Conservation (phyloP, 345 rosid species). For the Eucalyptus regnans region DNA sequence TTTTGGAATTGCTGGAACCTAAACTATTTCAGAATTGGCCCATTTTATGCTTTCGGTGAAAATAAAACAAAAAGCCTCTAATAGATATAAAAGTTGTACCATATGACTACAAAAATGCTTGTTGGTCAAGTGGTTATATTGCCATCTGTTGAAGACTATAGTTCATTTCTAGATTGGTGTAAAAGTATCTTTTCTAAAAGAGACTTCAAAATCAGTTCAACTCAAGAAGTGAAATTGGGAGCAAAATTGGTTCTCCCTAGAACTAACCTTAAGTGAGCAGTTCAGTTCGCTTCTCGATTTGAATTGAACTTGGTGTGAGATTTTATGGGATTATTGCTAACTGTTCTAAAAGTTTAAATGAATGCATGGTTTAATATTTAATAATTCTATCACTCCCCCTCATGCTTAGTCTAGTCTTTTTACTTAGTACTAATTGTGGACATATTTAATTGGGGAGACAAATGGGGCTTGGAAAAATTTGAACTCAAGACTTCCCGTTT, state of each 20-base stretch:
- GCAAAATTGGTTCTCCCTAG: neutral
- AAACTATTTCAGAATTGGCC: neutral
- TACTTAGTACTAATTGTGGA: too few relatives aligned
- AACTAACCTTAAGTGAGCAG: neutral
- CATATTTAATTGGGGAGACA: too few relatives aligned
- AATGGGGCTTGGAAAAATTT: too few relatives aligned
- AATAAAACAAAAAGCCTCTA: neutral
- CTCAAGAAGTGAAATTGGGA: neutral
- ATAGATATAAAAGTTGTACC: neutral
- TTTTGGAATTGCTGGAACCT: too few relatives aligned
- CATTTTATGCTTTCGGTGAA: neutral
- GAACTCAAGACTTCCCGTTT: too few relatives aligned
- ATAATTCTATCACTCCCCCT: too few relatives aligned
- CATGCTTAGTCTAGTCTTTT: too few relatives aligned
- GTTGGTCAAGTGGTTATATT: neutral
- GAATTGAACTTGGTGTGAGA: neutral
- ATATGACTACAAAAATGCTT: neutral
- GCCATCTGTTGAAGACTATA: neutral
- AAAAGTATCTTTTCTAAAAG: neutral
- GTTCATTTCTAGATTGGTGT: neutral
- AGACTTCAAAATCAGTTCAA: neutral
- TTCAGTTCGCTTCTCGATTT: neutral
- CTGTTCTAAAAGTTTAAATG: too few relatives aligned
- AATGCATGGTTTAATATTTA: too few relatives aligned
- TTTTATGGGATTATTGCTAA: too few relatives aligned